phyloP scores from a whole-genome alignment of 2,329 filamentous ascomycete species.

The Triangularia verruculosa region DNA sequence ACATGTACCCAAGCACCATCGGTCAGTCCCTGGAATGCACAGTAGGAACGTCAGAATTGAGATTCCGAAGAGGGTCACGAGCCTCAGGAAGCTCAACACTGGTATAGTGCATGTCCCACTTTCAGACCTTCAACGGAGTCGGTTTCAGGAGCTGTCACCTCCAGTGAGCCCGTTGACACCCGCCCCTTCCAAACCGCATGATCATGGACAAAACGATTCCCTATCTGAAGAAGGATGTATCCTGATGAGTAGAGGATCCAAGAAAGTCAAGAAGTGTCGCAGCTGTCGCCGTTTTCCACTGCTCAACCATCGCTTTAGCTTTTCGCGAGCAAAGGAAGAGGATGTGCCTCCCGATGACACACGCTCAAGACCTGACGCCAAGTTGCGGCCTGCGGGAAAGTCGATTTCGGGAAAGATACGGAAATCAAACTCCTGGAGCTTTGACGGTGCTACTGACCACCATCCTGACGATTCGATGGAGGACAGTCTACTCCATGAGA shows the following conservation, averaged over 20 bases:
- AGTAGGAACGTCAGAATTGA: conserved; percentile 20
- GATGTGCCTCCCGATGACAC: neutral
- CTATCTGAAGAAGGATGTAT: conserved; percentile 15
- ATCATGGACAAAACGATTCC: neutral
- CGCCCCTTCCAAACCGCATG: neutral
- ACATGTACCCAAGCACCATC: conserved; percentile 17
- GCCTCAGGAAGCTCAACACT: conserved; percentile 13
- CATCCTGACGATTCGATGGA: conserved; percentile 2
- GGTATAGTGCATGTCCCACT: neutral
- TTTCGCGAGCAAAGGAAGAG: conserved; percentile 6
- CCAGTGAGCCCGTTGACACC: conserved; percentile 1
- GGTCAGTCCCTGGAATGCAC: conserved; percentile 19
- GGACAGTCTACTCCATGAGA: neutral
- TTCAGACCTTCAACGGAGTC: neutral
- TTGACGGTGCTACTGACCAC: conserved; percentile 19
- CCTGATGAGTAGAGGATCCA: conserved; percentile 1
- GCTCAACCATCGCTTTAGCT: conserved; percentile 12
- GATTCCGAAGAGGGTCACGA: conserved; percentile 19
- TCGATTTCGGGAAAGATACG: neutral
- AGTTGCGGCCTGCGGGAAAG: neutral
- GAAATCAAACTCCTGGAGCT: conserved; percentile 9
- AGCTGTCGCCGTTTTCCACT: conserved; percentile 11
- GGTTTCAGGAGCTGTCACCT: conserved; percentile 1
- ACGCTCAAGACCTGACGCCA: neutral
- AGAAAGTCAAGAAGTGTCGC: conserved; percentile 14